A percentile compares a stretch with the other conserved stretches of the same genome.
phyloP scores from a whole-genome alignment of 2,329 filamentous ascomycete genomes.

The Arthrobotrys sinensis region DNA sequence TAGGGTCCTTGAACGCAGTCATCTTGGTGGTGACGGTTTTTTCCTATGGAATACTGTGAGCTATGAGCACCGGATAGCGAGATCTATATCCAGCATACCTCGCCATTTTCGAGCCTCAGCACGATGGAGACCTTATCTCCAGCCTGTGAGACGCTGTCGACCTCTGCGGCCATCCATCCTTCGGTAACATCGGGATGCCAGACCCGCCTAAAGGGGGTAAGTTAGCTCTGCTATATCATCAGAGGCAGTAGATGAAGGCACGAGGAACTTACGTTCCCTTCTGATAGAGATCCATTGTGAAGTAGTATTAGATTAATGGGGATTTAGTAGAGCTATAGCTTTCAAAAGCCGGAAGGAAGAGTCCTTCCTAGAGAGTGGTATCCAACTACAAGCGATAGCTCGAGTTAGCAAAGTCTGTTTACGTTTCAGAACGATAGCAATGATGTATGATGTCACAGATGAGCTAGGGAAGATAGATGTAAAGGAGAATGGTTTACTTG shows the following conservation, averaged over 20 bases:
- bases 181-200: slow-evolving; percentile 98
- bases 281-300: slow-evolving; percentile 56
- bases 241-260: background rate
- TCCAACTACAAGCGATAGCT: slow-evolving; percentile 27
- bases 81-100: slow-evolving; percentile 73
- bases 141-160: slow-evolving; percentile 85
- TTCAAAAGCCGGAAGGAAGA: slow-evolving; percentile 28
- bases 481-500: slow-evolving; percentile 4
- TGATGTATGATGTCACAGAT: slow-evolving; percentile 7
- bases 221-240: slow-evolving; percentile 7
- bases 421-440: background rate
- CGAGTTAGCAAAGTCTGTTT: slow-evolving; percentile 2
- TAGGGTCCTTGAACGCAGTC: slow-evolving; percentile 82
- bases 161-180: slow-evolving; percentile 97
- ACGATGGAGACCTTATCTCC: slow-evolving; percentile 89
- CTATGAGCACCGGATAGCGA: background rate
- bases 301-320: slow-evolving; percentile 40
- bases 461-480: background rate
- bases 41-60: slow-evolving; percentile 72
- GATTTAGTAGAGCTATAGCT: slow-evolving; percentile 26
- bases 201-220: slow-evolving; percentile 79
- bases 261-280: slow-evolving; percentile 57
- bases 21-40: slow-evolving; percentile 84
- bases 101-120: slow-evolving; percentile 92
- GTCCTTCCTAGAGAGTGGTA: slow-evolving; percentile 43